Evolutionary conservation across 352 stramenopile species (phyloP).

Genomic region (Pythium graminicola): DNA sequence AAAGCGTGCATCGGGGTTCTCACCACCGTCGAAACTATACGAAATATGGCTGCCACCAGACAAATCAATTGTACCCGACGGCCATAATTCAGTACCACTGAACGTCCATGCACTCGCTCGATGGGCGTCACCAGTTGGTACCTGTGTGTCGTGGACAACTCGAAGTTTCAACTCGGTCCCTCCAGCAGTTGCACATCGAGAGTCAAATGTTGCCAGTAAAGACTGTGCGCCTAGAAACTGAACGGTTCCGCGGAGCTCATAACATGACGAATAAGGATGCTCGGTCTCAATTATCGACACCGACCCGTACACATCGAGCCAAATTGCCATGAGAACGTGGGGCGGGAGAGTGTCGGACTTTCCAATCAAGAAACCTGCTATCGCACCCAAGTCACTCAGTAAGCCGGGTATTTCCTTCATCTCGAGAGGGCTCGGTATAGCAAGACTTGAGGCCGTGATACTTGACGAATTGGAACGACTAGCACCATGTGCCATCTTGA

Average conservation of each 20-base stretch:
- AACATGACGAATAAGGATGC: slow-evolving; percentile 46
- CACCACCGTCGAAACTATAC: slow-evolving; percentile 49
- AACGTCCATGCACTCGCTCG: slow-evolving; percentile 8
- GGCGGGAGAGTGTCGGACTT: slow-evolving; percentile 37
- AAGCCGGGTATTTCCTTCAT: slow-evolving; percentile 32
- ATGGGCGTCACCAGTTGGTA: not conserved
- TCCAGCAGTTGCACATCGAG: slow-evolving; percentile 38
- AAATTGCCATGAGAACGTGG: slow-evolving; percentile 59
- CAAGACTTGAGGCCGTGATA: slow-evolving; percentile 20
- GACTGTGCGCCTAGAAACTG: slow-evolving; percentile 48
- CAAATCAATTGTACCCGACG: slow-evolving; percentile 40
- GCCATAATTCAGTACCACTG: slow-evolving; percentile 33
- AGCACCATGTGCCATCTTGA: not conserved
- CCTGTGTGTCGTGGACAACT: not conserved
- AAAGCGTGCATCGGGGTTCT: slow-evolving; percentile 51
- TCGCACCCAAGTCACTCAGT: slow-evolving; percentile 43
- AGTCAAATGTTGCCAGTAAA: slow-evolving; percentile 59
- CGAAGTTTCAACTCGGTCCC: slow-evolving; percentile 21
- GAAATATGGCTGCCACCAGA: slow-evolving; percentile 47
- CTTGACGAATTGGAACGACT: not conserved
- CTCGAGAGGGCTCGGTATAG: slow-evolving; percentile 39
- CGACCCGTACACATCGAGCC: slow-evolving; percentile 72
- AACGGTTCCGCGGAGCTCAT: slow-evolving; percentile 29
- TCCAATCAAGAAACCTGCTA: slow-evolving; percentile 59
- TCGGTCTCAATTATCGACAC: slow-evolving; percentile 50